Evolutionary conservation across 345 rosid species (phyloP), one percentile per base, ranked within the genome.

Genomic region (Corchorus capsularis): DNA sequence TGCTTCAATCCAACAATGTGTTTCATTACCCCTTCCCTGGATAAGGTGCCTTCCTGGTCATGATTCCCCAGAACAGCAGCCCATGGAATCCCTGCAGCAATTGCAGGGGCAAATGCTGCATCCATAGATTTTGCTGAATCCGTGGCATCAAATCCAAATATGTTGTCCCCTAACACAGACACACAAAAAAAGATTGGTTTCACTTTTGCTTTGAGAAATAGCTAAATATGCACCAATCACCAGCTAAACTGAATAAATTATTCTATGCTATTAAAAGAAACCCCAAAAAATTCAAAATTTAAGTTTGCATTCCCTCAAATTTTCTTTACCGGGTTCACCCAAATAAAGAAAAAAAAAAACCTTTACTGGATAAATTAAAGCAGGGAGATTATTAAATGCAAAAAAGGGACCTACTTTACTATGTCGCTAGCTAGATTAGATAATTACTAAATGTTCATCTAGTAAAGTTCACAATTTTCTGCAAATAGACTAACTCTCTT

Each of bases 11-110:
- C 87, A 69, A 81, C 91, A 13, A 96, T 81, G 79, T 96, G 89
- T 67, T 87, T 93, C 98, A 93, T 95, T 37, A 95, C 85, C 43
- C 89, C 90, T 82, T 88, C 90, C 85, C 99, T 87, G 1, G 93
- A 89, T 68, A 95, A 82, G 52, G 88, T 86, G 12, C 92, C 86
- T 87, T 95, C 89, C 78, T 93, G 96, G 74, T 96, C 98, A 70
- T 96, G 98, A 78, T 93, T 96, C 37, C 99, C 99, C 63, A 93
- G 79, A 66, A 96, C 78, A 22, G 97, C 98, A 34, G 82, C 96
- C 99, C 98, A 96, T 22, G 97, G 97, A 74, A 96, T 89, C 66
- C 82, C 77, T 3, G 97, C 85, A 8, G 84, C 89, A 39, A 93
- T 79, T 16, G 99, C 99, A 4, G 97, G 91, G 17, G 86, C 86